Percentiles rank a stretch among this genome's conserved stretches.
phyloP scores from a whole-genome alignment of 257 asterid genomes.

The Rhazya stricta region DNA sequence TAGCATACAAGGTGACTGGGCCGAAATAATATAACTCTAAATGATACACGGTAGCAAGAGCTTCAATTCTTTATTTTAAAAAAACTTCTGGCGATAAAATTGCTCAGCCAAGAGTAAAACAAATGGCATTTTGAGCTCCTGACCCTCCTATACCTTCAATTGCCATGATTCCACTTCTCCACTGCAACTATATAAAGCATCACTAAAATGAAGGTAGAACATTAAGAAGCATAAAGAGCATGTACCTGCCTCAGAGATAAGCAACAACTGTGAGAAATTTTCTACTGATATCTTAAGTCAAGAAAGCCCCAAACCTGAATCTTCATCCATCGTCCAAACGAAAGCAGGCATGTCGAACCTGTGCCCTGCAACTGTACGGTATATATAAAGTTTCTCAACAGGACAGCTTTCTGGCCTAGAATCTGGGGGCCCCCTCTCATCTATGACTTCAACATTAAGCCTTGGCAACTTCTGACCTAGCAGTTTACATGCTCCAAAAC shows the following conservation, averaged over 20 bases:
- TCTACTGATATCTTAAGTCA: not conserved
- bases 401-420: conserved; percentile 66
- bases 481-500: conserved; percentile 86
- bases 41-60: conserved; percentile 24
- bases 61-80: conserved; percentile 32
- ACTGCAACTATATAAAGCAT: conserved; percentile 35
- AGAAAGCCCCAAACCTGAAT: conserved; percentile 33
- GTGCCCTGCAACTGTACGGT: conserved; percentile 74
- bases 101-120: conserved; percentile 59
- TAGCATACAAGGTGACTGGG: conserved; percentile 27
- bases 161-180: conserved; percentile 24
- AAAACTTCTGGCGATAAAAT: conserved; percentile 26
- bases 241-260: conserved; percentile 37
- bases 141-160: conserved; percentile 17
- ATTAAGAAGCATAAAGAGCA: conserved; percentile 21
- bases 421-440: conserved; percentile 79
- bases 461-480: conserved; percentile 77
- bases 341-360: conserved; percentile 85
- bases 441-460: conserved; percentile 88
- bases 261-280: conserved; percentile 8
- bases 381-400: conserved; percentile 74
- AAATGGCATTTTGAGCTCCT: conserved; percentile 48
- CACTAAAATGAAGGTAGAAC: conserved; percentile 29
- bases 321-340: conserved; percentile 70
- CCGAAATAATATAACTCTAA: conserved; percentile 9